Evolutionary conservation across 352 stramenopile genomes (phyloP).

Genomic region (Phytophthora tentaculata): DNA sequence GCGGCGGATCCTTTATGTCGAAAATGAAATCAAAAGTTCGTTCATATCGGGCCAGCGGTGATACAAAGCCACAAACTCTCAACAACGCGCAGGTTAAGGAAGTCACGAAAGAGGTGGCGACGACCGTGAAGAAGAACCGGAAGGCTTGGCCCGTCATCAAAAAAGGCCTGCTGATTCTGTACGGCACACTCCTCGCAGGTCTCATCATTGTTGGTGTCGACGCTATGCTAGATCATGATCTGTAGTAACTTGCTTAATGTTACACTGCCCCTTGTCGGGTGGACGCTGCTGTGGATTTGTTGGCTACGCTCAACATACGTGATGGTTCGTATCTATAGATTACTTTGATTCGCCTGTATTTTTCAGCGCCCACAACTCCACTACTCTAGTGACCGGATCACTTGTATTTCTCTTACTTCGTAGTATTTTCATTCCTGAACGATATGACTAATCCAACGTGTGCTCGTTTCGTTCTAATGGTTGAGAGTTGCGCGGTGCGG

Average conservation of each 20-base stretch:
- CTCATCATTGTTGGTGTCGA: slow-evolving; percentile 14
- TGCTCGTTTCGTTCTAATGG: too few relatives aligned
- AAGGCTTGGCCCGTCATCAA: slow-evolving; percentile 11
- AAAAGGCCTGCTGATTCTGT: slow-evolving; percentile 12
- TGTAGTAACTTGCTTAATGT: neutral
- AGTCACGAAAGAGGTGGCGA: slow-evolving; percentile 1
- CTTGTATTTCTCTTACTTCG: too few relatives aligned
- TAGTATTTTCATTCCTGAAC: too few relatives aligned
- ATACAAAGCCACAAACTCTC: slow-evolving; percentile 1
- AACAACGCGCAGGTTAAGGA: slow-evolving; percentile 7
- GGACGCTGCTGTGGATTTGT: neutral
- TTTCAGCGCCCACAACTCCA: neutral
- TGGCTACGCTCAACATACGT: too few relatives aligned
- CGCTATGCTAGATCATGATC: slow-evolving; percentile 2
- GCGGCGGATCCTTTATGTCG: neutral
- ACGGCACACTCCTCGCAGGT: slow-evolving; percentile 6
- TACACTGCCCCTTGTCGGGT: neutral
- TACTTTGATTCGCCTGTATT: too few relatives aligned
- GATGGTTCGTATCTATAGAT: too few relatives aligned
- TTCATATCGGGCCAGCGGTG: neutral
- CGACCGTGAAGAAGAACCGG: slow-evolving; percentile 21
- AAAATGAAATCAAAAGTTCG: neutral
- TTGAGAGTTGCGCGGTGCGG: too few relatives aligned
- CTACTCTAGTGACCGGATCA: too few relatives aligned
- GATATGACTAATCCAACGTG: too few relatives aligned